Evolutionary conservation across 768 basidiomycete species (phyloP), one percentile per base, ranked within the genome.

Genomic region (Lactarius evosmus): DNA sequence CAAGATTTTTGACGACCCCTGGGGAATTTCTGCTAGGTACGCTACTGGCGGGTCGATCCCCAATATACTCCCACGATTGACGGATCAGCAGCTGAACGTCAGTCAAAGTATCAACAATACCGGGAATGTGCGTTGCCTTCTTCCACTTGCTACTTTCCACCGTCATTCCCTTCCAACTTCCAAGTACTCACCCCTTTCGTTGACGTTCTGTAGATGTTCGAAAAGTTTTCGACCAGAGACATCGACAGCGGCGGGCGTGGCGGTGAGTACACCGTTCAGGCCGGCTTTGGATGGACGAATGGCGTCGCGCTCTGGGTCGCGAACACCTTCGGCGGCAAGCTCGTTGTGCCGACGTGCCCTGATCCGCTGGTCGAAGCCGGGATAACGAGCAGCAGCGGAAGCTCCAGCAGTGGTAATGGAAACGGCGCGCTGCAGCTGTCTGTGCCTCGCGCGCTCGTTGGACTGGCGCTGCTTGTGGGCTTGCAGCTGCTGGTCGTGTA

Each of bases 251-350:
- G 89, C 3, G 93, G 92, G 6, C 76, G 77, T 14, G 93, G 91
- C 7, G 93, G 93, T 29, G 93, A 95, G 78, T 96, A 97, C 69
- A 89, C 85, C 2, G 93, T 95, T 4, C 69, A 82, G 81, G 87
- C 85, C 16, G 91, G 91, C 25, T 93, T 93, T 70, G 91, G 92
- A 19, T 95, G 93, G 92, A 93, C 91, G 46, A 93, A 94, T 69
- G 91, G 91, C 22, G 90, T 87, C 9, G 71, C 85, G 58, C 80
- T 93, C 41, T 93, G 88, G 87, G 77, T 89, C 25, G 85, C 89
- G 22, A 83, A 82, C 66, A 81, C 78, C 51, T 91, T 87, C 69
- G 91, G 89, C 0, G 55, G 77, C 1, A 72, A 82, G 14, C 78
- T 94, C 50, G 81, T 78, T 53, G 74, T 79, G 1, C 92, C 91